Conservation (phyloP, 306 rosid species). For the Lathyrus oleraceus region DNA sequence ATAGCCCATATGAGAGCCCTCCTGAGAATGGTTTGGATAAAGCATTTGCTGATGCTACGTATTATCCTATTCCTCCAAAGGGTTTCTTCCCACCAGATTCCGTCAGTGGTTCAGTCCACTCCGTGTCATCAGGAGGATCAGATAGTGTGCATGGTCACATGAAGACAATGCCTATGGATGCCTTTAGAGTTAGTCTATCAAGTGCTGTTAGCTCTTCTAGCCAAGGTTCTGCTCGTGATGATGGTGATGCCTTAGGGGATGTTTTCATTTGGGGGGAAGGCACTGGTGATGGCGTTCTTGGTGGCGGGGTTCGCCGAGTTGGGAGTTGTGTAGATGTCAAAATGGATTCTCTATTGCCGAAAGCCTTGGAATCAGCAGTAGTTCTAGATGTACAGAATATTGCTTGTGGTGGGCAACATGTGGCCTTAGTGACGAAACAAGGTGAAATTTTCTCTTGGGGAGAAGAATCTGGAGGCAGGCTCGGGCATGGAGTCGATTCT, state of each 20-base stretch:
- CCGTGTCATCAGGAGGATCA: conserved; percentile 95
- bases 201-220: conserved; percentile 98
- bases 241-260: conserved; percentile 98
- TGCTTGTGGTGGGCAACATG: conserved; percentile 94
- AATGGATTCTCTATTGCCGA: conserved; percentile 86
- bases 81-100: conserved; percentile 91
- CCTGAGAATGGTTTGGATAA: conserved; percentile 91
- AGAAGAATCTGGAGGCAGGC: conserved; percentile 95
- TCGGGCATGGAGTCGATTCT: conserved; percentile 95
- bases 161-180: conserved; percentile 88
- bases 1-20: conserved; percentile 91
- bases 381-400: conserved; percentile 93
- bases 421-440: conserved; percentile 91
- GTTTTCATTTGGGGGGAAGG: conserved; percentile 99
- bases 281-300: conserved; percentile 86
- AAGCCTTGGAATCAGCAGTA: conserved; percentile 92
- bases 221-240: conserved; percentile 99
- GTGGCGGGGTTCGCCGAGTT: conserved; percentile 84
- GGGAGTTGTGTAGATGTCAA: conserved; percentile 63
- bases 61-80: conserved; percentile 79
- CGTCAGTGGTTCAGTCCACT: conserved; percentile 85
- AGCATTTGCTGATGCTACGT: conserved; percentile 67
- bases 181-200: conserved; percentile 93
- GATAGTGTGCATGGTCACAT: conserved; percentile 88
- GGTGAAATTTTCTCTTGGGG: conserved; percentile 99